phyloP scores from a whole-genome alignment of 2,329 filamentous ascomycete genomes.

The Fusarium oxysporum region DNA sequence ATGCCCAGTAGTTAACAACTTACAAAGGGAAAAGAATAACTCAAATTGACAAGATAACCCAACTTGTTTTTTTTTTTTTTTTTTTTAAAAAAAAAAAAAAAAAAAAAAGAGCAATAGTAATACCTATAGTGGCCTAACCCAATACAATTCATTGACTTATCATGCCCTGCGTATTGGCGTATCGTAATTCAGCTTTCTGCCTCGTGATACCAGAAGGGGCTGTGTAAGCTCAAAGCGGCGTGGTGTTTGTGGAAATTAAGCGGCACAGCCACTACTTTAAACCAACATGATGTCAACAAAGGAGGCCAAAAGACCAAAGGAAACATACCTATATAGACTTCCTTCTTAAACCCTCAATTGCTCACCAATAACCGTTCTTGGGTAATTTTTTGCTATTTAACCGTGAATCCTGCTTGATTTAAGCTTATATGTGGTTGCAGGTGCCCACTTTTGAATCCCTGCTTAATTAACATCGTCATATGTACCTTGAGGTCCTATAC shows the following conservation, averaged over 20 bases:
- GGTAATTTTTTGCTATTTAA: constrained; percentile 1
- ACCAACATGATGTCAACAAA: constrained; percentile 16
- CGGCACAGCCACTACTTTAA: constrained; percentile 32
- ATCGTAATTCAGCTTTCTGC: neutral
- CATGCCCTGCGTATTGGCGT: neutral
- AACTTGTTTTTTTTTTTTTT: too few relatives aligned
- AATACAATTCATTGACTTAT: neutral
- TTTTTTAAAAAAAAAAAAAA: too few relatives aligned
- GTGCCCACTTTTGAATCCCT: constrained; percentile 26
- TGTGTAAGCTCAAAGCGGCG: constrained; percentile 33
- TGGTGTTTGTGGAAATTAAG: constrained; percentile 17
- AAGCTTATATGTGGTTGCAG: constrained; percentile 34
- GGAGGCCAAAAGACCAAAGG: neutral
- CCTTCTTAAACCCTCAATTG: neutral
- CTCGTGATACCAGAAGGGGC: constrained; percentile 14
- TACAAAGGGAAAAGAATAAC: neutral
- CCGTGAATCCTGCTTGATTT: constrained; percentile 4
- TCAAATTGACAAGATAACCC: neutral
- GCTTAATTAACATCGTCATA: constrained; percentile 22
- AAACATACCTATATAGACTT: neutral
- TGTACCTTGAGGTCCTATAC: neutral
- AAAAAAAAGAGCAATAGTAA: neutral
- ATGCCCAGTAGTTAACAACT: neutral
- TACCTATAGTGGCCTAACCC: neutral
- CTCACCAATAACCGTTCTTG: neutral